Evolutionary conservation across 176 grass and related monocot species (phyloP).

Genomic region (Eleusine indica): DNA sequence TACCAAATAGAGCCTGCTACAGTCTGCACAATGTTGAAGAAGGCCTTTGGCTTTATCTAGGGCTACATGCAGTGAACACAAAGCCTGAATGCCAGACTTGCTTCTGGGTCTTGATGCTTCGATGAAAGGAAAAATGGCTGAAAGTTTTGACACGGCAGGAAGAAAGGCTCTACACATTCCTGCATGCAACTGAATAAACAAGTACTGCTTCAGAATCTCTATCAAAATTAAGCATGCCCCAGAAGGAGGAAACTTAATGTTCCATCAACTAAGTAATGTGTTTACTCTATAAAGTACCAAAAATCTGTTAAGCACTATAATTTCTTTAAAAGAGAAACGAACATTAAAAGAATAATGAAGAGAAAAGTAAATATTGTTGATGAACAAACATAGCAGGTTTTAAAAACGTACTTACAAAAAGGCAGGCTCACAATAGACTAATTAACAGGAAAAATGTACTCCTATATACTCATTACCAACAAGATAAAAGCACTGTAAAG

Average conservation of each 20-base stretch:
- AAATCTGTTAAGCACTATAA: not conserved
- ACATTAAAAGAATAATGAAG: not conserved
- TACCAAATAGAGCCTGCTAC: constrained; percentile 94
- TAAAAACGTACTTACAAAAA: constrained; percentile 4
- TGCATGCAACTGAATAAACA: constrained; percentile 69
- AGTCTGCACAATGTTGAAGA: constrained; percentile 90
- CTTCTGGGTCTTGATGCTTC: constrained; percentile 96
- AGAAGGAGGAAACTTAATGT: not conserved
- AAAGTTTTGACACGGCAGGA: constrained; percentile 70
- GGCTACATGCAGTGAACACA: constrained; percentile 87
- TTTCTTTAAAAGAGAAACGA: not conserved
- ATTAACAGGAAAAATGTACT: constrained; percentile 15
- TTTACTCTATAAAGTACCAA: not conserved
- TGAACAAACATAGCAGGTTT: constrained; percentile 11
- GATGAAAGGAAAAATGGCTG: constrained; percentile 84
- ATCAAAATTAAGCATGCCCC: constrained; percentile 6
- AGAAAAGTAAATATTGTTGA: constrained; percentile 11
- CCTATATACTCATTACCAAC: not conserved
- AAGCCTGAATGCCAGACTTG: constrained; percentile 91
- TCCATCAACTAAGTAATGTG: constrained; percentile 4
- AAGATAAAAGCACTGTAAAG: constrained; percentile 29
- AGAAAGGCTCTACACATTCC: constrained; percentile 74
- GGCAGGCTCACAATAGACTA: not conserved
- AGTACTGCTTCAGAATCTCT: constrained; percentile 24
- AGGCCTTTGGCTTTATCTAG: constrained; percentile 90